Base-by-base conservation (phyloP, 106 monocot genomes). In the Dendrobium officinale region DNA sequence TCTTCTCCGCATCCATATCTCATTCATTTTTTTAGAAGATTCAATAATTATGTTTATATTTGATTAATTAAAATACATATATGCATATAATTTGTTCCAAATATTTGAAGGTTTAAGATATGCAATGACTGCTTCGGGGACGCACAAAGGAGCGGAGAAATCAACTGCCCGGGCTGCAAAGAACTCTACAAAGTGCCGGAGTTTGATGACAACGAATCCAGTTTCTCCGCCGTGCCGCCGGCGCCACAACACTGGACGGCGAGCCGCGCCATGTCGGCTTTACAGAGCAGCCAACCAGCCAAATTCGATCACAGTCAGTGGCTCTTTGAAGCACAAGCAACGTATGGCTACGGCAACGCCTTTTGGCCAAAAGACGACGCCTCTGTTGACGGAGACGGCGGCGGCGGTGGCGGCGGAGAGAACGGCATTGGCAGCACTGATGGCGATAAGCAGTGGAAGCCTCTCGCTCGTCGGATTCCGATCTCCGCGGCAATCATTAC, bases 271-370 rank as follows among this genome's bases (percentile, higher is more conserved):
- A 87, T 78, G 72, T 93, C 92, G 58, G 80, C 93, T 88, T 79
- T 92, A 78, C 15, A 89, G 70, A 72, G 96, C 76, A 90, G 89
- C 87, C 91, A 96, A 76, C 94, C 96, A 2, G 87, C 84, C 10
- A 93, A 94, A 48, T 96, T 96, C 83, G 96, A 96, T 56, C 93
- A 96, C 78, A 92, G 87, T 77, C 80, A 94, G 80, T 96, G 91
- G 88, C 78, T 96, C 81, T 96, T 94, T 80, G 96, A 96, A 82
- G 86, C 89, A 2, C 82, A 83, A 15, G 96, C 93, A 7, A 96
- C 96, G 56, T 96, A 93, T 43, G 96, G 96, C 10, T 87, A 92
- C 80, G 94, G 96, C 26, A 96, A 92, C 75, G 96, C 92, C 0
- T 90, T 83, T 82, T 96, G 92, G 92, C 43, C 91, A 17, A 80